These are phyloP conservation scores for Hypericum androsaemum DNA, from an alignment of 345 rosid species.

Conservation along the genomic window DNA sequence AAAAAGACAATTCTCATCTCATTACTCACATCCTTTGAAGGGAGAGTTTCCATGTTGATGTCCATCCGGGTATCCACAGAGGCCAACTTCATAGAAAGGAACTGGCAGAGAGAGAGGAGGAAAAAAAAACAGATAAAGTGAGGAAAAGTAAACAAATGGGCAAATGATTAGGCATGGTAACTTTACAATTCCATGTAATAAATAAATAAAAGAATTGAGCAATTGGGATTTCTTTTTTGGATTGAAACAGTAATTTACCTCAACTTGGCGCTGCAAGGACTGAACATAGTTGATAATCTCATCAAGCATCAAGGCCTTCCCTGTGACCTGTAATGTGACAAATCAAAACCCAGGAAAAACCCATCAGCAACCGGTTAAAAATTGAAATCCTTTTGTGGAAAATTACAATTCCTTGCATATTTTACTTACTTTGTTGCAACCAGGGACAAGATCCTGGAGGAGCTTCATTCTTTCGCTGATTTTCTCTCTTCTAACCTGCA, in stretches of 20 bases:
- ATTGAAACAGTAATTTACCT: conserved; percentile 38
- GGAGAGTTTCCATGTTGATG: conserved; percentile 44
- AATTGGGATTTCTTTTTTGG: neutral
- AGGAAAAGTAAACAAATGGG: neutral
- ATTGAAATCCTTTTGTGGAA: neutral
- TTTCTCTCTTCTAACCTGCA: conserved; percentile 84
- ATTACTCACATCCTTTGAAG: conserved; percentile 66
- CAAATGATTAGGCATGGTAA: conserved; percentile 5
- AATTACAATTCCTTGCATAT: neutral
- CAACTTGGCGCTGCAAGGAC: conserved; percentile 88
- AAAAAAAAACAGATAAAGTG: neutral
- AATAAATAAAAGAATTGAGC: neutral
- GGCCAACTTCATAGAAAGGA: conserved; percentile 84
- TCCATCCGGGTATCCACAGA: conserved; percentile 72
- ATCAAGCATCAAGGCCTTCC: conserved; percentile 87
- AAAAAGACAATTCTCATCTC: no score
- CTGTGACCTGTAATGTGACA: conserved; percentile 48
- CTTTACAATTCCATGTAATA: conserved; percentile 2
- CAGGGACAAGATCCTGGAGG: conserved; percentile 95
- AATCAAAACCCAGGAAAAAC: conserved; percentile 1
- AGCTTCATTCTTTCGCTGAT: conserved; percentile 94
- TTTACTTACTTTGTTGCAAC: conserved; percentile 70
- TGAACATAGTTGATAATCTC: conserved; percentile 88
- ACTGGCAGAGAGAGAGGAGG: conserved; percentile 37
- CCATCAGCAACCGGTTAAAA: neutral